Conservation (phyloP, 1,284 basidiomycete species). For the Ceratobasidium papillatum region DNA sequence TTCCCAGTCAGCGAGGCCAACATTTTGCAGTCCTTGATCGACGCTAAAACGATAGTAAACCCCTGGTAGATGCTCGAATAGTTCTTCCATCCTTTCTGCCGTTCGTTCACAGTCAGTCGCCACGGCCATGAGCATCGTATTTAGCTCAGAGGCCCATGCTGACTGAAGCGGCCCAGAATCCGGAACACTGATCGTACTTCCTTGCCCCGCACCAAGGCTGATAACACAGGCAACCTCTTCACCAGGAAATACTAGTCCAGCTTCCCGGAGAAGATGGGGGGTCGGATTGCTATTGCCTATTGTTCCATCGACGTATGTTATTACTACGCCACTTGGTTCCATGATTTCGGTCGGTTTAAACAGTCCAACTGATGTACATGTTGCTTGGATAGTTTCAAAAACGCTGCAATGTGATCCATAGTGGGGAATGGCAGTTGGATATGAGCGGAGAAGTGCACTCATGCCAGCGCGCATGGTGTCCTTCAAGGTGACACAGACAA, state of each 20-base stretch:
- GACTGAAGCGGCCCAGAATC: neutral
- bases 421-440: neutral
- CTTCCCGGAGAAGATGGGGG: neutral
- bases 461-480: neutral
- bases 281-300: constrained; percentile 11
- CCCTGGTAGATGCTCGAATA: neutral
- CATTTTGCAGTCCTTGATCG: constrained; percentile 3
- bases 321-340: neutral
- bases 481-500: neutral
- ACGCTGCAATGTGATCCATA: neutral
- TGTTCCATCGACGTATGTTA: neutral
- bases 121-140: neutral
- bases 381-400: neutral
- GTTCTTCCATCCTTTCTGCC: neutral
- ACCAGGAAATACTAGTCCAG: neutral
- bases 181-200: neutral
- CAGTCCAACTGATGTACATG: neutral
- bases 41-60: constrained; percentile 21
- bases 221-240: neutral
- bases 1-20: neutral
- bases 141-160: neutral
- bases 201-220: constrained; percentile 23
- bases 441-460: neutral
- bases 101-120: constrained; percentile 22
- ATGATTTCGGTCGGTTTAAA: constrained; percentile 4